Percentiles rank a stretch among this genome's conserved stretches.
These are phyloP conservation scores for Diutina pseudorugosa DNA, from an alignment of 1,139 yeast genomes.

Conservation along the genomic window DNA sequence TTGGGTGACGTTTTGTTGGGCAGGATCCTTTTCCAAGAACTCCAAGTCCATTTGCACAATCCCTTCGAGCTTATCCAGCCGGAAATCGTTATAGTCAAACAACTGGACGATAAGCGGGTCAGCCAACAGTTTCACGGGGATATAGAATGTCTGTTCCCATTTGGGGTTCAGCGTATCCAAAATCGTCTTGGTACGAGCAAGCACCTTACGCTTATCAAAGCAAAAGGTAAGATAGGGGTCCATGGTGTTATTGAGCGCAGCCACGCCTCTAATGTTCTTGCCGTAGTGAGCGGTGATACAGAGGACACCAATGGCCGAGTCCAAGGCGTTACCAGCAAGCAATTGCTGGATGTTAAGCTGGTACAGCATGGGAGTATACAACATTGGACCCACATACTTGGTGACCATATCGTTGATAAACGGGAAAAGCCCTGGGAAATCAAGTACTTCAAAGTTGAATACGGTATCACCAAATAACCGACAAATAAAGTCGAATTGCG, in stretches of 20 bases:
- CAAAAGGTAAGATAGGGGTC: slow-evolving; percentile 83
- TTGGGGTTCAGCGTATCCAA: slow-evolving; percentile 56
- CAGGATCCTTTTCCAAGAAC: slow-evolving; percentile 41
- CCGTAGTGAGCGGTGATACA: slow-evolving; percentile 60
- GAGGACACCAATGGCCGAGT: slow-evolving; percentile 79
- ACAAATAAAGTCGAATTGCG: slow-evolving; percentile 72
- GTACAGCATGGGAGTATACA: slow-evolving; percentile 81
- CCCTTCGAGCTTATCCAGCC: slow-evolving; percentile 78
- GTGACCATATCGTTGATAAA: slow-evolving; percentile 75
- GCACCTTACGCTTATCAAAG: slow-evolving; percentile 35
- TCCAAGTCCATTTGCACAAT: slow-evolving; percentile 66
- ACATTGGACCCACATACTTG: slow-evolving; percentile 78
- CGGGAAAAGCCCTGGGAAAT: slow-evolving; percentile 75
- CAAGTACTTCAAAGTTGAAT: slow-evolving; percentile 78
- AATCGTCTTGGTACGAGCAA: slow-evolving; percentile 58
- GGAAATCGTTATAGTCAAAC: slow-evolving; percentile 61
- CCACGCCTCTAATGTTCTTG: slow-evolving; percentile 53
- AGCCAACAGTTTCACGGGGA: slow-evolving; percentile 62
- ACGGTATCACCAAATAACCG: slow-evolving; percentile 65
- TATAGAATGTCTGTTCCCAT: slow-evolving; percentile 71
- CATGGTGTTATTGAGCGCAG: slow-evolving; percentile 61
- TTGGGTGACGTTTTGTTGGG: slow-evolving; percentile 38
- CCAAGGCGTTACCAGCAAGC: slow-evolving; percentile 70
- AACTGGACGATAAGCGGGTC: slow-evolving; percentile 68
- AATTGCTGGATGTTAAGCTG: slow-evolving; percentile 87